These are phyloP conservation scores for Pichia cactophila DNA, from an alignment of 1,139 yeast genomes.

Conservation along the genomic window DNA sequence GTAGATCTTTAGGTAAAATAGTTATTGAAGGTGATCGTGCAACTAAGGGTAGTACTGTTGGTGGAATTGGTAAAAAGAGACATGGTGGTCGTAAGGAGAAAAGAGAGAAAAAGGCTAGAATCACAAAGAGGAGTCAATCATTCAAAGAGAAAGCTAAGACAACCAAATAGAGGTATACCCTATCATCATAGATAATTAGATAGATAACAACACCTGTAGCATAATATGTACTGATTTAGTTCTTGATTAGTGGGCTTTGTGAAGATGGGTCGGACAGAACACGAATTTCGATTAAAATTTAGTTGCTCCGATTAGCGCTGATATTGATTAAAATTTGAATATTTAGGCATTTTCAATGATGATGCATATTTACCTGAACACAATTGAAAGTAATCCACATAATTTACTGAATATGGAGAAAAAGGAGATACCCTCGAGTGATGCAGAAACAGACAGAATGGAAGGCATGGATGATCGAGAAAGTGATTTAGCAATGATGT, in stretches of 20 bases:
- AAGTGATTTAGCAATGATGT: slow-evolving; percentile 33
- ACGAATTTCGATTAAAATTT: too few relatives aligned
- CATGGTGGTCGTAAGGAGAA: slow-evolving; percentile 17
- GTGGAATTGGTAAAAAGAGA: slow-evolving; percentile 51
- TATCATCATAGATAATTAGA: not conserved
- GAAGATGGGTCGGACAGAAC: too few relatives aligned
- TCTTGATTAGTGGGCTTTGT: too few relatives aligned
- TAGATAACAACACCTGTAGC: slow-evolving; percentile 4
- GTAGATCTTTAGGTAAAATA: slow-evolving; percentile 51
- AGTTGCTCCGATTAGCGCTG: not conserved
- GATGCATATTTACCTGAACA: not conserved
- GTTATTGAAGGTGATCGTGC: slow-evolving; percentile 78
- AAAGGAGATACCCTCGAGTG: slow-evolving; percentile 38
- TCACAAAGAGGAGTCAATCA: slow-evolving; percentile 57
- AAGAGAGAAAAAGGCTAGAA: slow-evolving; percentile 35
- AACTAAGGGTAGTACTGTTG: slow-evolving; percentile 48
- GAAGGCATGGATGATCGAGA: slow-evolving; percentile 36
- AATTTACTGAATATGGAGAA: not conserved
- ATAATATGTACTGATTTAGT: too few relatives aligned
- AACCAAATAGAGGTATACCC: not conserved
- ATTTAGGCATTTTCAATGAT: too few relatives aligned
- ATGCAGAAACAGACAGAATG: slow-evolving; percentile 76
- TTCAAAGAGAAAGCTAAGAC: slow-evolving; percentile 35
- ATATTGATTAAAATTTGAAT: not conserved
- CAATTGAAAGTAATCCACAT: not conserved